Base-by-base conservation (phyloP, 371 early-diverging fungal species). In the Mucor circinelloides region DNA sequence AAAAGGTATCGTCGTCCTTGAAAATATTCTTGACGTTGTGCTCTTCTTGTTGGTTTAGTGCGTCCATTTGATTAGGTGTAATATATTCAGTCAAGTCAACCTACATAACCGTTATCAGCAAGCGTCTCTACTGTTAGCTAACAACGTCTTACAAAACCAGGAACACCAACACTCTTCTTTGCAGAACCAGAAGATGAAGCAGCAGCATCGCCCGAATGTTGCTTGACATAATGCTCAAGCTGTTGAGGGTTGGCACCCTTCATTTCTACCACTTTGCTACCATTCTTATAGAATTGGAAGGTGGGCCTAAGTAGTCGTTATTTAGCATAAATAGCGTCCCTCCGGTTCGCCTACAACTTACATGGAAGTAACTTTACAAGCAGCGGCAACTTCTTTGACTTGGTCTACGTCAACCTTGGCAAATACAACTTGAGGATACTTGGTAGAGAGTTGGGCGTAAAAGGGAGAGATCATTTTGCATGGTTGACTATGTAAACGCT, bases 31-130 rank as follows among this genome's bases (percentile, higher is more conserved):
- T 82, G 61, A 95, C 85, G 19, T 87, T 86, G 69, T 92, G 86
- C 30, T 90, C 87, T 63, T 84, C 86, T 65, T 88, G 83, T 70
- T 95, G 91, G 83, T 97, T 97, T 62, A 97, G 80, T 67, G 95
- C 94, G 68, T 94, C 95, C 58, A 95, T 78, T 80, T 95, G 93
- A 58, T 85, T 90, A 38, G 84, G 75, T 5, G 89, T 89, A 60
- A 95, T 86, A 31, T 79, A 84, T 30, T 89, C 86, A 15, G 88
- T 85, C 59, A 95, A 80, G 64, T 93, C 92, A 60, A 73, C 64
- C 87, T 93, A 70, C 17, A 27, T 12, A 48, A 23, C 23, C 3
- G 13, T 9, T 12, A 48, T 48, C 48, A 48, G 48, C 23, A 48
- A 23, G 23, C 23, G 19, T 4, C 40, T 40, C 40, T 1, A 19